Base-by-base conservation (phyloP, 208 protist species). In the Blastocrithidia nonstop region DNA sequence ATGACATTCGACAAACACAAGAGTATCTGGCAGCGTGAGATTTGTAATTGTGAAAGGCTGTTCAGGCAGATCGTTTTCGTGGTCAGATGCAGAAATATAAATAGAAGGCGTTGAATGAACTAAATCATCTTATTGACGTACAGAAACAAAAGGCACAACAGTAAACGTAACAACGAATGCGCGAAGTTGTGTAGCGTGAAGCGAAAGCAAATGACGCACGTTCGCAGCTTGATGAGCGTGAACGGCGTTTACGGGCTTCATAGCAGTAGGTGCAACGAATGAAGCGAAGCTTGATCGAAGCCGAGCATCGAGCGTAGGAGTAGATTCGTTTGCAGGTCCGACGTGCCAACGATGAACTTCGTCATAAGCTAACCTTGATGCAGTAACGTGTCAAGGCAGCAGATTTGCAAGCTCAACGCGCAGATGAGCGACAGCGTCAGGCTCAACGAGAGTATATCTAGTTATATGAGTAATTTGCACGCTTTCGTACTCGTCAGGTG, bases 1-100 rank as follows among this genome's bases (percentile, higher is more conserved):
- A 45, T 8, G 55, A 61, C 25, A 58, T 93, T 21, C 79, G 85
- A 4, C 61, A 71, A 41, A 89, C 80, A 6, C 56, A 54, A 15
- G 85, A 93, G 65, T 93, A 93, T 58, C 55, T 56, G 9, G 75
- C 75, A 19, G 80, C 80, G 23, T 93, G 72, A 71, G 85, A 93
- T 45, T 29, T 93, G 35, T 79, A 93, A 60, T 45, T 93, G 22
- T 93, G 85, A 80, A 85, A 86, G 39, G 73, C 65, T 7, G 55
- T 86, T 37, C 74, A 93, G 54, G 70, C 67, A 3, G 54, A 75
- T 3, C 64, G 64, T 16, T 86, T 93, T 29, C 59, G 65, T 24
- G 49, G 59, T 27, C 57, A 75, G 41, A 50, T 90, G 24, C 73
- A 71, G 32, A 57, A 45, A 33, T 64, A 84, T 19, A 61, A 61